Evolutionary conservation across 495 filamentous ascomycete genomes (phyloP), one percentile per base, ranked within the genome.

Genomic region (Podospora didyma): DNA sequence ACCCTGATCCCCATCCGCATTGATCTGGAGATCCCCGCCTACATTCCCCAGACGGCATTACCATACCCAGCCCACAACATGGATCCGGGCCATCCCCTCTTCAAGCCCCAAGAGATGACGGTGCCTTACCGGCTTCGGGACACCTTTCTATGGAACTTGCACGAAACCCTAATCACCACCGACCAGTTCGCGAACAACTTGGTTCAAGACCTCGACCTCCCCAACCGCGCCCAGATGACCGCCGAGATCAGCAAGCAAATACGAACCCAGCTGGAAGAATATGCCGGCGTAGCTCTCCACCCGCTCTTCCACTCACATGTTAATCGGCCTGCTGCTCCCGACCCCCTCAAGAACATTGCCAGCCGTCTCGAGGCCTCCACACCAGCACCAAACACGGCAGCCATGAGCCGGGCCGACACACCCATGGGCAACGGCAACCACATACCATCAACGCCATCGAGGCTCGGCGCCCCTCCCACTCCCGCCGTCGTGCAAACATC

Each of bases 1-100:
- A 94, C 90, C 3, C 80, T 97, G 22, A 92, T 99, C 50, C 94
- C 94, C 7, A 97, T 99, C 59, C 89, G 95, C 46, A 92, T 99
- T 64, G 94, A 98, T 64, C 79, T 98, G 60, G 93, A 99, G 66
- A 85, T 97, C 11, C 83, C 88, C 23, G 75, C 89, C 34, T 92
- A 89, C 75, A 79, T 84, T 35, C 89, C 94, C 37, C 69, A 81
- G 46, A 80, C 92, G 47, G 77, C 92, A 2, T 79, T 96, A 57
- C 85, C 88, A 21, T 60, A 85, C 49, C 86, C 88, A 11, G 76
- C 80, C 56, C 81, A 82, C 49, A 71, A 80, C 11, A 59, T 60
- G n/a, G 78, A 77, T 46, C 64, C 63, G 4, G 78, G 79, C 16
- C 71, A 89, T 54, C 85, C 89, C 5, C 83, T 85, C n/a, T 96